Evolutionary conservation across 1,139 yeast species (phyloP).

Genomic region (Lodderomyces margitis): DNA sequence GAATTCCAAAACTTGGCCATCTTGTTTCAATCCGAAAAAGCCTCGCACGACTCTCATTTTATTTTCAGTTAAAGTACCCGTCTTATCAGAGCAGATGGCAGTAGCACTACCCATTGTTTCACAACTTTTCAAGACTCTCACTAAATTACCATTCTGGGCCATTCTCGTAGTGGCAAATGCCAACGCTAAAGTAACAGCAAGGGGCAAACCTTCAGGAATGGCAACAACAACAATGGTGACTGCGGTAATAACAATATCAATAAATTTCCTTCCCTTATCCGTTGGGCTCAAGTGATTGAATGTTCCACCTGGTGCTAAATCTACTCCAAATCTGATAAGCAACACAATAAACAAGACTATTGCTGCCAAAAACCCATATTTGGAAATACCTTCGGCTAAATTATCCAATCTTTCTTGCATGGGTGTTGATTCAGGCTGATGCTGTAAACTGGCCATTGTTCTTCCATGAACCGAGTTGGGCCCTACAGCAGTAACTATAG

Average conservation of each 20-base stretch:
- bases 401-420: slow-evolving; percentile 77
- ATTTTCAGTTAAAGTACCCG: slow-evolving; percentile 94
- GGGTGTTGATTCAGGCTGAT: slow-evolving; percentile 83
- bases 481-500: slow-evolving; percentile 89
- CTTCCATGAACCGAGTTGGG: slow-evolving; percentile 85
- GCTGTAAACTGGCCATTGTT: slow-evolving; percentile 76
- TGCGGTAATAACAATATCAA: slow-evolving; percentile 85
- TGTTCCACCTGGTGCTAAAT: slow-evolving; percentile 54
- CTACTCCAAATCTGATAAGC: slow-evolving; percentile 72
- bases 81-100: slow-evolving; percentile 93
- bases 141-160: slow-evolving; percentile 95
- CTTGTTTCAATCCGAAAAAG: slow-evolving; percentile 43
- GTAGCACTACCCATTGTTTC: slow-evolving; percentile 99
- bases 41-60: slow-evolving; percentile 87
- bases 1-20: slow-evolving; percentile 29
- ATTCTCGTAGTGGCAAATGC: slow-evolving; percentile 98
- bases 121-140: slow-evolving; percentile 89
- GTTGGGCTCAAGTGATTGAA: slow-evolving; percentile 52
- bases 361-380: slow-evolving; percentile 88
- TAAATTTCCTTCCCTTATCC: slow-evolving; percentile 78
- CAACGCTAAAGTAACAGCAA: slow-evolving; percentile 92
- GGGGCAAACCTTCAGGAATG: slow-evolving; percentile 96
- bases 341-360: slow-evolving; percentile 72
- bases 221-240: slow-evolving; percentile 95
- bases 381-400: slow-evolving; percentile 91